Evolutionary conservation across 805 yeast genomes (phyloP).

Genomic region (Metschnikowia noctiluminum): DNA sequence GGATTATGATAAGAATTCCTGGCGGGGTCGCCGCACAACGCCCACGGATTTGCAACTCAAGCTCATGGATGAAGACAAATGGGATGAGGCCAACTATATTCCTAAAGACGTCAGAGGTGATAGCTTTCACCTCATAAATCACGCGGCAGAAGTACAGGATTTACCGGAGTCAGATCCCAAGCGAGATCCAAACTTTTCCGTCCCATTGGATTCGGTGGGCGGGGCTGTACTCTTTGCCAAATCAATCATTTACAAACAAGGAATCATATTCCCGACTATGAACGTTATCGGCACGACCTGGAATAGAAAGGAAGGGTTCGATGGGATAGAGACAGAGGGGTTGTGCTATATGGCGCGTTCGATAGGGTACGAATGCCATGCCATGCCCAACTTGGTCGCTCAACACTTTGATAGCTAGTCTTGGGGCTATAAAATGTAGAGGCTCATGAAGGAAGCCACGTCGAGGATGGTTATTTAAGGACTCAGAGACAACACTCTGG

Average conservation of each 20-base stretch:
- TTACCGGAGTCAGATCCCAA: constrained; percentile 5
- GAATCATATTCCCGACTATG: constrained; percentile 44
- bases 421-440: no score
- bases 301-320: constrained; percentile 47
- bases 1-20: constrained; percentile 40
- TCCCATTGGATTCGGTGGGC: constrained; percentile 47
- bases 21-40: constrained; percentile 35
- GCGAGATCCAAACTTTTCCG: constrained; percentile 13
- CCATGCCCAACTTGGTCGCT: constrained; percentile 46
- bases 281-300: constrained; percentile 47
- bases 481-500: no score
- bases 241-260: constrained; percentile 43
- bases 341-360: constrained; percentile 45
- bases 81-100: constrained; percentile 31
- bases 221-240: constrained; percentile 48
- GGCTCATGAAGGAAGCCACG: no score
- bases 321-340: constrained; percentile 56
- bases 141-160: constrained; percentile 13
- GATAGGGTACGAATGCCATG: constrained; percentile 48
- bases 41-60: constrained; percentile 22
- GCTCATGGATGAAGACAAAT: constrained; percentile 16
- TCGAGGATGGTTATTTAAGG: no score
- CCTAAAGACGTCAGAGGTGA: constrained; percentile 29
- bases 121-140: constrained; percentile 29
- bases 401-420: constrained; percentile 24